Evolutionary conservation across 2,329 filamentous ascomycete species (phyloP).

Genomic region (Botrytis cinerea): DNA sequence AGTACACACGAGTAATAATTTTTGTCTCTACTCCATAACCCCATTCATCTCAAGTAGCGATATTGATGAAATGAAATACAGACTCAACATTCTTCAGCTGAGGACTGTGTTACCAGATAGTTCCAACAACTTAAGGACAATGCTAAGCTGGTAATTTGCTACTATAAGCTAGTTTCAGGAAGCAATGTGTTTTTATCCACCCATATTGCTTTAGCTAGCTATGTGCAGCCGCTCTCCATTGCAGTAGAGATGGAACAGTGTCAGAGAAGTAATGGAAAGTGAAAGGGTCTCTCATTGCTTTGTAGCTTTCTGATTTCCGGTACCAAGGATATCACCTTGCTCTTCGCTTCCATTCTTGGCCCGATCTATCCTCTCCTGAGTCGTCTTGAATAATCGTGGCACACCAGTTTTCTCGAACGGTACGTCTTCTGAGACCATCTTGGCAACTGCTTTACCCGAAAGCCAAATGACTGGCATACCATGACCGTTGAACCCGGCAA

Average conservation of each 20-base stretch:
- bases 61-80: not conserved
- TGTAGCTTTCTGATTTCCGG: constrained; percentile 11
- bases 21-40: not conserved
- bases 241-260: not conserved
- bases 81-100: no score
- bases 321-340: constrained; percentile 13
- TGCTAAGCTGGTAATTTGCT: not conserved
- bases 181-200: not conserved
- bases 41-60: not conserved
- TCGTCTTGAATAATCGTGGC: constrained; percentile 42
- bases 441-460: constrained; percentile 45
- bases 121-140: not conserved
- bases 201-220: not conserved
- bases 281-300: not conserved
- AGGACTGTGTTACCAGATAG: not conserved
- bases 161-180: not conserved
- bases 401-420: constrained; percentile 45
- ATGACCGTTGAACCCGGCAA: constrained; percentile 25
- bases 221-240: not conserved
- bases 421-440: constrained; percentile 43
- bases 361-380: constrained; percentile 24
- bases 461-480: constrained; percentile 40
- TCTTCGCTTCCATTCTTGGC: constrained; percentile 15
- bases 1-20: not conserved
- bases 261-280: no score